Conservation (phyloP, 805 yeast species). For the Suhomyces vadensis region DNA sequence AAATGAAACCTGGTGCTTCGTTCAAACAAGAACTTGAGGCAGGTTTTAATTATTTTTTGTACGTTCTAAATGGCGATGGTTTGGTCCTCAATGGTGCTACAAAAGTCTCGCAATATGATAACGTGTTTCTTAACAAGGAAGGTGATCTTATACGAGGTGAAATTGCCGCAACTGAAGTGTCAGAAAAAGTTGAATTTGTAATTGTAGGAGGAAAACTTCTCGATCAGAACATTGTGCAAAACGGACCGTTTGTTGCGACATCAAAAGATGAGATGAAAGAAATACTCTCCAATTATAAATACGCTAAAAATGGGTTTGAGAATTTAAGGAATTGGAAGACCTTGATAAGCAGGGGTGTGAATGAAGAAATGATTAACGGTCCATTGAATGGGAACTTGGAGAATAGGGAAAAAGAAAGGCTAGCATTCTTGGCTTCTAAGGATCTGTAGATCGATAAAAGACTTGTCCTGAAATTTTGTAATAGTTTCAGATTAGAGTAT, state of each 20-base stretch:
- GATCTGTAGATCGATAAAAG: too few species aligned
- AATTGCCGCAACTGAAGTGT: conserved; percentile 26
- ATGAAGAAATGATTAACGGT: conserved; percentile 41
- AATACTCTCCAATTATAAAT: conserved; percentile 73
- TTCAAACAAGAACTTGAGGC: conserved; percentile 62
- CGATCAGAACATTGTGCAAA: conserved; percentile 79
- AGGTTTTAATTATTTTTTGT: conserved; percentile 70
- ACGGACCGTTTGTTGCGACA: conserved; percentile 90
- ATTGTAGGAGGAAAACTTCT: conserved; percentile 72
- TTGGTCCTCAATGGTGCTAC: conserved; percentile 48
- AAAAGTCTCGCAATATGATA: conserved; percentile 45
- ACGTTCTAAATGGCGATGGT: conserved; percentile 60
- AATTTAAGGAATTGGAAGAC: conserved; percentile 61
- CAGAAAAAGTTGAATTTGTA: conserved; percentile 59
- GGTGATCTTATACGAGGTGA: conserved; percentile 57
- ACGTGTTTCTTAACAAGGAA: conserved; percentile 66
- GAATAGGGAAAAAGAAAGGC: conserved; percentile 27
- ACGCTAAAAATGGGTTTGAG: conserved; percentile 68
- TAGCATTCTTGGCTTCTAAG: conserved; percentile 8
- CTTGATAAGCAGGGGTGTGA: conserved; percentile 44
- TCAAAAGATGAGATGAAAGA: conserved; percentile 62
- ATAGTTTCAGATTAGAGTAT: too few species aligned
- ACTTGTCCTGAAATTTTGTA: too few species aligned
- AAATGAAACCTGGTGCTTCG: conserved; percentile 62
- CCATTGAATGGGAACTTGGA: conserved; percentile 36